Evolutionary conservation across 73 alveolate genomes (phyloP).

Genomic region (Effrenium voratum): DNA sequence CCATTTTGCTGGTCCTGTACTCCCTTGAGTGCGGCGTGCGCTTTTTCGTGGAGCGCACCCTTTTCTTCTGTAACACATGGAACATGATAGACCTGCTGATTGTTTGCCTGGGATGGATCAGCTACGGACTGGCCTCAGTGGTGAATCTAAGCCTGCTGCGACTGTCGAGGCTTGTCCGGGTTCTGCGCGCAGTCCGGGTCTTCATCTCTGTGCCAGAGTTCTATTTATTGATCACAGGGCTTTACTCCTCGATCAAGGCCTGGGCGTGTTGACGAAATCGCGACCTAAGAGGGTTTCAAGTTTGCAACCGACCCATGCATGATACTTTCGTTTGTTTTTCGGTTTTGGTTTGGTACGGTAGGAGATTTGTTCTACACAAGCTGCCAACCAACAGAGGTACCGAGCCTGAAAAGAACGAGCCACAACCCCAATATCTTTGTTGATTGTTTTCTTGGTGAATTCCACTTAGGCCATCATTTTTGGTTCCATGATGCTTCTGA

Average conservation of each 20-base stretch:
- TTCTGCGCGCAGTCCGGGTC: constrained; percentile 61
- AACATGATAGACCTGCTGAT: constrained; percentile 68
- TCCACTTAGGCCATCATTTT: constrained; percentile 35
- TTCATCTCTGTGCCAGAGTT: constrained; percentile 72
- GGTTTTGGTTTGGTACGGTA: too few species aligned
- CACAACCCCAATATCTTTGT: too few species aligned
- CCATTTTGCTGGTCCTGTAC: constrained; percentile 9
- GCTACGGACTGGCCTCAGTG: constrained; percentile 34
- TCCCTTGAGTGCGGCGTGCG: constrained; percentile 34
- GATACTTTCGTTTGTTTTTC: too few species aligned
- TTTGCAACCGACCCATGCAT: too few species aligned
- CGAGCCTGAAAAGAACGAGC: too few species aligned
- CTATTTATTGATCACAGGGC: constrained; percentile 66
- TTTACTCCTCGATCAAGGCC: constrained; percentile 47
- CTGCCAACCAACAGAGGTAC: too few species aligned
- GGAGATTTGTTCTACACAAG: too few species aligned
- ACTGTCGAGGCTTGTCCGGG: constrained; percentile 58
- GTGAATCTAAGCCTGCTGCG: constrained; percentile 68
- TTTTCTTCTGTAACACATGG: constrained; percentile 51
- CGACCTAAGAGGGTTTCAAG: too few species aligned
- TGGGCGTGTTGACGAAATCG: too few species aligned
- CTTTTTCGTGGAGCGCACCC: constrained; percentile 74
- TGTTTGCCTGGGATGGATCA: constrained; percentile 55
- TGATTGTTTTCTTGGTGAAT: too few species aligned
- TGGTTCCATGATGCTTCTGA: constrained; percentile 60